Base-by-base conservation (phyloP, 192 early-diverging fungal genomes). In the Coemansia erecta region DNA sequence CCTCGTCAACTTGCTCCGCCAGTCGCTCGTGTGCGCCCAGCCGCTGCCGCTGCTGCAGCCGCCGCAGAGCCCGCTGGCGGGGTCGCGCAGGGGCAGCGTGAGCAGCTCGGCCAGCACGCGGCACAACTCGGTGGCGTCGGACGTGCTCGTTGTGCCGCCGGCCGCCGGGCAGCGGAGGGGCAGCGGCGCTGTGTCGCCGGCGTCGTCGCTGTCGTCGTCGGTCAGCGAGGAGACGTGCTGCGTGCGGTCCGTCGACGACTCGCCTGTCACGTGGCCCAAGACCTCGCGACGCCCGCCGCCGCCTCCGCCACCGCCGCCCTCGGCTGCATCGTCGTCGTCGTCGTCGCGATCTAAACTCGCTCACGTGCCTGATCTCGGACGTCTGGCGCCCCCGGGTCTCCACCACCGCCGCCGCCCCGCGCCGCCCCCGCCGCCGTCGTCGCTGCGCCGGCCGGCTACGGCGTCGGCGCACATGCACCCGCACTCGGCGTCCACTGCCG, bases 151-250 rank as follows among this genome's bases (percentile, higher is more conserved):
- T 18, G 51, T 53, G 5, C 44, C 53, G 17, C 14, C 26, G 28
- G 21, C 35, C 4, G 33, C 47, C 19, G 15, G n/a, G 24, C 61
- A 52, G 13, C 45, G 61, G 19, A 19, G 28, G 15, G 66, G 33
- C 22, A 69, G 60, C 19, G 35, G 69, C 17, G 53, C 61, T 9
- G 65, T 39, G 5, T 78, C 75, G 54, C 75, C 69, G 9, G 69
- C 44, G 3, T 64, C 66, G 10, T 76, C 73, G 49, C 55, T 68
- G 19, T 66, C 66, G 13, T 78, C 75, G 35, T 46, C 66, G 0
- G 41, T 70, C 15, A 78, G 75, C 62, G 75, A 72, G 14, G 75
- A 78, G 40, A 78, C 75, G 1, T 78, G 65, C 58, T 78, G 54
- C 24, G 46, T 44, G 6, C 52, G 58, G 17, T 48, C 44, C 9